Evolutionary conservation across 768 basidiomycete genomes (phyloP).

Genomic region (Amanita pseudoporphyria): DNA sequence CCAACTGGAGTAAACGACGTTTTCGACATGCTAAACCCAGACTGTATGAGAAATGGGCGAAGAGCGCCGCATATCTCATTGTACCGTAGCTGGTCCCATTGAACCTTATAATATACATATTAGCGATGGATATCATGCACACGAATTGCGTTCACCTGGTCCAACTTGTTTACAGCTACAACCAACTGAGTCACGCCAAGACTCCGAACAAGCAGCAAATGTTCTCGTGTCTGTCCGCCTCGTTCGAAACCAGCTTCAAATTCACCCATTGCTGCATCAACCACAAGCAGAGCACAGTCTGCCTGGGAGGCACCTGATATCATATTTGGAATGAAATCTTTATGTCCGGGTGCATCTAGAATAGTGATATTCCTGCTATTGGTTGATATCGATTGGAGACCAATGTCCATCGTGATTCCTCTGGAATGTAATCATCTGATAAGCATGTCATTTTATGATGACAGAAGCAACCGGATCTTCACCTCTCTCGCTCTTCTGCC

Average conservation of each 20-base stretch:
- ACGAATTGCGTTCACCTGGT: constrained; percentile 46
- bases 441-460: not conserved
- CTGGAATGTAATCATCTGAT: constrained; percentile 28
- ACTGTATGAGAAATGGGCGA: constrained; percentile 74
- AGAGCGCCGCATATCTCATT: constrained; percentile 72
- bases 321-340: constrained; percentile 99
- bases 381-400: constrained; percentile 69
- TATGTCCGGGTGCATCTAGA: constrained; percentile 96
- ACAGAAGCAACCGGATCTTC: constrained; percentile 10
- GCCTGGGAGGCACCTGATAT: constrained; percentile 98
- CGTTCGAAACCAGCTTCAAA: constrained; percentile 95
- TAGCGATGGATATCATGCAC: not conserved
- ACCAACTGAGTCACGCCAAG: constrained; percentile 88
- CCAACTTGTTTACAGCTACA: constrained; percentile 92
- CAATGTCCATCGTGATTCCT: constrained; percentile 98
- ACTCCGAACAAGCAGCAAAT: constrained; percentile 84
- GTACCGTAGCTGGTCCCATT: constrained; percentile 77
- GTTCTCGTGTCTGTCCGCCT: constrained; percentile 94
- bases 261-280: constrained; percentile 84
- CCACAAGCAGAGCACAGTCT: constrained; percentile 87
- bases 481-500: constrained; percentile 90
- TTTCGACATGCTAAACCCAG: constrained; percentile 76
- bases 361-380: constrained; percentile 75
- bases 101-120: constrained; percentile 43
- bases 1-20: constrained; percentile 82